A percentile compares a stretch with the other conserved stretches of the same genome.
These are phyloP conservation scores for Trichoderma breve DNA, from an alignment of 2,329 filamentous ascomycete species.

Conservation along the genomic window DNA sequence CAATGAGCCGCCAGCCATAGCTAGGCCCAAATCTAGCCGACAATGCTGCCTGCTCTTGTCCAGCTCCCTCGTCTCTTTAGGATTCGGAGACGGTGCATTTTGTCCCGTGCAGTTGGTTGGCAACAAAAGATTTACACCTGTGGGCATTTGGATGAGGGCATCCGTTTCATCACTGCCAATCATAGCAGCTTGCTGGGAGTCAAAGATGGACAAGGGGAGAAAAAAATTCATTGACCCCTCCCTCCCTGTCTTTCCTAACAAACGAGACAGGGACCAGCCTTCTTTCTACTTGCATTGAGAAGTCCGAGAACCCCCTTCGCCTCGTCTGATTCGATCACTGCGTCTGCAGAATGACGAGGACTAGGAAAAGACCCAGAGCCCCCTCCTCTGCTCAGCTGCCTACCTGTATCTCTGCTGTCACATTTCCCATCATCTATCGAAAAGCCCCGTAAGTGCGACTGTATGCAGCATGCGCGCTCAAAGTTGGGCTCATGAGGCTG, in stretches of 20 bases:
- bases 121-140: not conserved
- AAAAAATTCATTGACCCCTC: constrained; percentile 1
- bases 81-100: not conserved
- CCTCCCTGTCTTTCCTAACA: constrained; percentile 7
- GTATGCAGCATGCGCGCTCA: not conserved
- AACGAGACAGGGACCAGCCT: constrained; percentile 17
- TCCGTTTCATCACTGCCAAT: not conserved
- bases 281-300: constrained; percentile 3
- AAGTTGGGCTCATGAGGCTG: not conserved
- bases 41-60: not conserved
- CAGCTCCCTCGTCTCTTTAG: not conserved
- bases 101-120: not conserved
- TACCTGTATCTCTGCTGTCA: not conserved
- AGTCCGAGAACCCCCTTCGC: constrained; percentile 1
- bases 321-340: constrained; percentile 11
- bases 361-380: constrained; percentile 3
- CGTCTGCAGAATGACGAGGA: constrained; percentile 7
- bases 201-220: not conserved
- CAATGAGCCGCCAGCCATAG: constrained; percentile 13
- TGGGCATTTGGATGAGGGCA: not conserved
- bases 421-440: not conserved
- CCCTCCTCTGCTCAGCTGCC: constrained; percentile 5
- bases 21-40: constrained; percentile 1
- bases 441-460: not conserved
- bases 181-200: not conserved